These are phyloP conservation scores for Linum lewisii DNA, from an alignment of 345 rosid genomes.

Conservation along the genomic window DNA sequence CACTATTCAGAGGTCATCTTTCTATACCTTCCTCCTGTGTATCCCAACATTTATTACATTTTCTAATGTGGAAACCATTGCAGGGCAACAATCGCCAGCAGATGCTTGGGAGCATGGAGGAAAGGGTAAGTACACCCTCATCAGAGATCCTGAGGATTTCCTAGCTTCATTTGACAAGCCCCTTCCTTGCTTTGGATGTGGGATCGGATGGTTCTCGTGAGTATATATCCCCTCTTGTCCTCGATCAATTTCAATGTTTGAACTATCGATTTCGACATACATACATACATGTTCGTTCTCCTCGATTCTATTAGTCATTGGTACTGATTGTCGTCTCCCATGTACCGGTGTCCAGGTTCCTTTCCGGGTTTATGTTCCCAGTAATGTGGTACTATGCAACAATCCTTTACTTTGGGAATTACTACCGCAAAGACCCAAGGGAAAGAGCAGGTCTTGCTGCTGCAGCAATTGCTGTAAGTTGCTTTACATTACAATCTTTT, in stretches of 20 bases:
- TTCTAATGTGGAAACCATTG: constrained; percentile 13
- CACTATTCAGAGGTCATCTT: constrained; percentile 38
- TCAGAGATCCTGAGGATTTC: constrained; percentile 55
- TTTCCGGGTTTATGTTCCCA: constrained; percentile 69
- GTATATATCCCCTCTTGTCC: too few relatives aligned
- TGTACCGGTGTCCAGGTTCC: too few relatives aligned
- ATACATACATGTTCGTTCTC: too few relatives aligned
- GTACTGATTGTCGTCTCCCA: too few relatives aligned
- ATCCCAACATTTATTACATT: too few relatives aligned
- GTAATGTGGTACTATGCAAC: constrained; percentile 86
- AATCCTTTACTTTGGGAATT: constrained; percentile 71
- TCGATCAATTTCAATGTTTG: too few relatives aligned
- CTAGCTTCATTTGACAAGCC: constrained; percentile 63
- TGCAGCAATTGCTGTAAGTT: constrained; percentile 77
- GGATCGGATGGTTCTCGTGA: constrained; percentile 96
- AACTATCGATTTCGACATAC: too few relatives aligned
- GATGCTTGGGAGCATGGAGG: constrained; percentile 35
- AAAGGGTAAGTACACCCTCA: constrained; percentile 57
- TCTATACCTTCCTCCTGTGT: too few relatives aligned
- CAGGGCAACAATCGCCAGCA: constrained; percentile 43
- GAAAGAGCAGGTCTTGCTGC: constrained; percentile 99
- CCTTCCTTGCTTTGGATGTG: constrained; percentile 95
- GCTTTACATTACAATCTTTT: too few relatives aligned
- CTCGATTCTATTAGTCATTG: too few relatives aligned
- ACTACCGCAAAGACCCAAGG: constrained; percentile 89